phyloP scores from a whole-genome alignment of 2,329 filamentous ascomycete genomes.

The Aureobasidium subglaciale region DNA sequence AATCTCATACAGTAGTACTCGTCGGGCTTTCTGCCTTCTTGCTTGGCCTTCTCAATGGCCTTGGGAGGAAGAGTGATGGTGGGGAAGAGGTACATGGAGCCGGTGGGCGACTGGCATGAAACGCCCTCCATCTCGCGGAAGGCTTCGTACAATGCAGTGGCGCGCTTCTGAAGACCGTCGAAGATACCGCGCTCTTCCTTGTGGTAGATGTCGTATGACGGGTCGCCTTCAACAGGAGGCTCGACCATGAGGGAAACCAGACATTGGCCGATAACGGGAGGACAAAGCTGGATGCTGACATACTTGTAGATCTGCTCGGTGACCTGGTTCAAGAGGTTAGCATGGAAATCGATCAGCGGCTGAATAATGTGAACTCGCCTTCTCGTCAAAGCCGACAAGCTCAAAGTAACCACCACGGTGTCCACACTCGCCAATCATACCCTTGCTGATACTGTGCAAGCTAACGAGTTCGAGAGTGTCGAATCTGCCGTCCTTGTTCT shows the following conservation, averaged over 20 bases:
- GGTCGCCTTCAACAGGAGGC: conserved; percentile 75
- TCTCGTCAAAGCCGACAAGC: conserved; percentile 72
- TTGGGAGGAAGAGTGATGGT: conserved; percentile 74
- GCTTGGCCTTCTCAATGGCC: conserved; percentile 65
- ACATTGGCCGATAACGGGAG: conserved; percentile 92
- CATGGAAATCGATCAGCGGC: neutral
- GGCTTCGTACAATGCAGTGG: conserved; percentile 77
- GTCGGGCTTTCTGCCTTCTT: conserved; percentile 69
- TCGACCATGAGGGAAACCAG: conserved; percentile 97
- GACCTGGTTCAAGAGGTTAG: conserved; percentile 49
- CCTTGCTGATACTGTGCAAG: conserved; percentile 90
- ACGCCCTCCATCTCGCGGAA: conserved; percentile 96
- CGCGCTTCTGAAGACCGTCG: conserved; percentile 68
- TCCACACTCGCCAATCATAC: conserved; percentile 97
- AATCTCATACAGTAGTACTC: conserved; percentile 91
- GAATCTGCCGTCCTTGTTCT: conserved; percentile 63
- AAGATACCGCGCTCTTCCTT: conserved; percentile 80
- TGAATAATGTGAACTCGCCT: conserved; percentile 23
- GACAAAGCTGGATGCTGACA: conserved; percentile 92
- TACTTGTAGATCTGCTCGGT: conserved; percentile 97
- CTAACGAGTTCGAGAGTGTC: conserved; percentile 83
- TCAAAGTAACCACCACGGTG: conserved; percentile 98
- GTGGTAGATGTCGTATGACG: conserved; percentile 75
- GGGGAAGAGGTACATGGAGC: conserved; percentile 98
- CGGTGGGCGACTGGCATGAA: conserved; percentile 80